Conservation (phyloP, 1,284 basidiomycete genomes). For the Entoloma clypeatum region DNA sequence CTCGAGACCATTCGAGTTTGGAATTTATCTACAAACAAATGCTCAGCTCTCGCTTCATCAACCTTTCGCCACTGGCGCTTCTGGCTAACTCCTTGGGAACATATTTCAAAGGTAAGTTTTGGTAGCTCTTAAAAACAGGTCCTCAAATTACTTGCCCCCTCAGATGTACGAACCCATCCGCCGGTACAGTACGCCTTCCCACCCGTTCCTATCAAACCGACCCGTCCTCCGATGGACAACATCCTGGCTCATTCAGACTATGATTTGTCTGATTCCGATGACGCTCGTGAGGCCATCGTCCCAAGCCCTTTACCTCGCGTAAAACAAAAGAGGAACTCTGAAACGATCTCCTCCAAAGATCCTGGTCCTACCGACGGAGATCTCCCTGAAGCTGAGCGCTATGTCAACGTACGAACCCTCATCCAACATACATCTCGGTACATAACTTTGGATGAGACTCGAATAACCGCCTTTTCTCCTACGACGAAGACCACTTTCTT, state of each 20-base stretch:
- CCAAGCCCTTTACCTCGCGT: slow-evolving; percentile 24
- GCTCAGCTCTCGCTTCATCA: slow-evolving; percentile 63
- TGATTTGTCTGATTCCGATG: slow-evolving; percentile 27
- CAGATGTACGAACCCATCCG: slow-evolving; percentile 62
- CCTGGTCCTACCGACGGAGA: slow-evolving; percentile 1
- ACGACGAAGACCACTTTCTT: slow-evolving; percentile 29
- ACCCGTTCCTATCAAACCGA: slow-evolving; percentile 27
- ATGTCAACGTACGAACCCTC: slow-evolving; percentile 32
- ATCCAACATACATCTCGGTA: slow-evolving; percentile 39
- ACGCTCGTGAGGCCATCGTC: slow-evolving; percentile 34
- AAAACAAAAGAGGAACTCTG: slow-evolving; percentile 14
- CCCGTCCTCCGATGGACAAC: neutral
- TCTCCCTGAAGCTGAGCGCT: slow-evolving; percentile 27
- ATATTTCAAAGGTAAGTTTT: slow-evolving; percentile 53
- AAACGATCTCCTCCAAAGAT: slow-evolving; percentile 8
- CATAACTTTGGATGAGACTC: slow-evolving; percentile 42
- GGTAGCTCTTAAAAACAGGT: neutral
- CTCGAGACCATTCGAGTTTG: slow-evolving; percentile 62
- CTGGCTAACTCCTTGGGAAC: slow-evolving; percentile 52
- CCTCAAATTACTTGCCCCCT: slow-evolving; percentile 1
- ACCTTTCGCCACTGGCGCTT: slow-evolving; percentile 56
- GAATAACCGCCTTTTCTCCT: slow-evolving; percentile 40
- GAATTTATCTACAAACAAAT: slow-evolving; percentile 64
- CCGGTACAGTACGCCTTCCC: slow-evolving; percentile 59
- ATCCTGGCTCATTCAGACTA: slow-evolving; percentile 15